Evolutionary conservation across 805 yeast genomes (phyloP), one percentile per base, ranked within the genome.

Genomic region (Tetrapisispora taiwanensis): DNA sequence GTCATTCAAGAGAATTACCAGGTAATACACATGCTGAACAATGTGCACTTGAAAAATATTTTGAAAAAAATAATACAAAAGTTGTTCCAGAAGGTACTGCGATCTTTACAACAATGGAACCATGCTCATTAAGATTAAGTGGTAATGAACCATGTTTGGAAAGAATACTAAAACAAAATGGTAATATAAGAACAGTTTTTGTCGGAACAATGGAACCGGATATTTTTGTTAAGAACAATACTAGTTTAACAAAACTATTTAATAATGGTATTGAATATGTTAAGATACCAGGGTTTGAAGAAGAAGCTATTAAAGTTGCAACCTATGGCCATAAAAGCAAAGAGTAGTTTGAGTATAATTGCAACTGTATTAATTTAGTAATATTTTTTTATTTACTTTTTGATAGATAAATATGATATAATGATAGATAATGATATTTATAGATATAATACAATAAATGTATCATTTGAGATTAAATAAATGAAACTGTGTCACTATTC

Each of bases 11-110:
- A 44, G 98, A 92, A 62, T 67, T 89, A 2, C 84, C 82, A 17
- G 98, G 97, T 0, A 92, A 90, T 62, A 90, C 98, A 0, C 98
- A 90, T 61, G 98, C 98, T 3, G 98, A 92, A 56, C 96, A 92
- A 60, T 83, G 94, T 68, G 96, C 96, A 0, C 59, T 92, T 45
- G 83, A 79, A 28, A 92, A 92, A 62, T 82, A 80, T 52, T 76
- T 70, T 45, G 52, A 57, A 7, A 53, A 63, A 32, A 59, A 64
- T 1, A 53, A 63, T 36, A 47, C 47, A 5, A 42, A 53, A 3
- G 66, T 65, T 2, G 69, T 87, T 3, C 96, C 96, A 0, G 58
- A 54, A 8, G 95, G 95, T 0, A 77, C 92, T 0, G 85, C 84
- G 32, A 62, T 92, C 12, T 92, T 85, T 62, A 90, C 97, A 0